Evolutionary conservation across 768 basidiomycete species (phyloP).

Genomic region (Mycena albidolilacea): DNA sequence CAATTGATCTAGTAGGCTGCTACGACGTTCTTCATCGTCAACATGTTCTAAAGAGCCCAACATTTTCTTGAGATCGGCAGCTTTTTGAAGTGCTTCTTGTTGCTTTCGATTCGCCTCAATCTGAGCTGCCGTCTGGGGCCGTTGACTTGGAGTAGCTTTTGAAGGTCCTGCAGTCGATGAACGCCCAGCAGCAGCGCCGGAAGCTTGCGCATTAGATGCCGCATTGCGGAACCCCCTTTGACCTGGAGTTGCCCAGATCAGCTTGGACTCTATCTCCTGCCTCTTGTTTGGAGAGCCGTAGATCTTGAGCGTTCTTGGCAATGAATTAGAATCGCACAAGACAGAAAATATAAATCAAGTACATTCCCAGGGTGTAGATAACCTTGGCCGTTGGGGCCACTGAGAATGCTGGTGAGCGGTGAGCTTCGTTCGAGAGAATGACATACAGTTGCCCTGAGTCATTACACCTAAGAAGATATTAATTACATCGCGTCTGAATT

Average conservation of each 20-base stretch:
- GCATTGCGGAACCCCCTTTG: constrained; percentile 66
- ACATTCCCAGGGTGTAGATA: constrained; percentile 75
- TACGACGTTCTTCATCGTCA: constrained; percentile 81
- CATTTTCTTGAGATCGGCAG: constrained; percentile 77
- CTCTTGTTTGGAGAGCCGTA: constrained; percentile 78
- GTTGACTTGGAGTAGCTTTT: constrained; percentile 30
- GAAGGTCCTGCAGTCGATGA: constrained; percentile 33
- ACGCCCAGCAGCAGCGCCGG: constrained; percentile 12
- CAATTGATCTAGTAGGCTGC: constrained; percentile 78
- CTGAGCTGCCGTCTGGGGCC: constrained; percentile 51
- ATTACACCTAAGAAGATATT: constrained; percentile 48
- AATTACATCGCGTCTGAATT: constrained; percentile 41
- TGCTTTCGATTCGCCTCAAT: constrained; percentile 60
- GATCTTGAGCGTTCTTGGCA: constrained; percentile 75
- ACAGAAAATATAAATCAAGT: constrained; percentile 17
- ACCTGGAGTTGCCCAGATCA: constrained; percentile 83
- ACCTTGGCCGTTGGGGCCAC: constrained; percentile 15
- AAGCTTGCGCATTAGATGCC: constrained; percentile 35
- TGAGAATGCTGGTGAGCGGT: not conserved
- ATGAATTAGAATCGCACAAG: not conserved
- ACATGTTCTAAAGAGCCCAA: constrained; percentile 81
- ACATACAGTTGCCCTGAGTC: constrained; percentile 77
- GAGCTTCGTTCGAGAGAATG: not conserved
- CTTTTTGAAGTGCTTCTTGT: constrained; percentile 70
- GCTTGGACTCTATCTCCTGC: constrained; percentile 70